Evolutionary conservation across 805 yeast species (phyloP), one percentile per base, ranked within the genome.

Genomic region (Metschnikowia amazonensis): DNA sequence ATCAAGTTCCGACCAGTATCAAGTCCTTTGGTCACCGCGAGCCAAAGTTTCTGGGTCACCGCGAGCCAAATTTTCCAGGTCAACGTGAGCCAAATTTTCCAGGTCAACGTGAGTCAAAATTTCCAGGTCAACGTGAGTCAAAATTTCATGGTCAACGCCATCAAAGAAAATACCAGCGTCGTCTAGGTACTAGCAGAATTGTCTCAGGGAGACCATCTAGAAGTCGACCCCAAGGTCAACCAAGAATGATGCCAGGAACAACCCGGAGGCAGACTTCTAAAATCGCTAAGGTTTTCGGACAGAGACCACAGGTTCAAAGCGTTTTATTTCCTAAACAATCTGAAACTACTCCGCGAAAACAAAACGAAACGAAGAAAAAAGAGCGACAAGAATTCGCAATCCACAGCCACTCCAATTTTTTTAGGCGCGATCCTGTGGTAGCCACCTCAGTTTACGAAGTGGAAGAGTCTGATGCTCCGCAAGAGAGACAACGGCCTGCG

Each of bases 401-500:
- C 8, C 33, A 27, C 5, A 25, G 33, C 25, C 32, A n/a, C 16
- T 30, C 42, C n/a, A 21, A 41, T n/a, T 14, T 33, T 14, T 48
- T 32, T 43, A 43, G 43, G 17, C 42, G 70, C 35, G 49, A 51
- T 20, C 72, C 74, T 1, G 37, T 49, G 14, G 46, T 51, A 28
- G 49, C 58, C 30, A 70, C 74, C 2, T 60, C 65, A 2, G 63
- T 50, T 0, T 52, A 64, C 40, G 76, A 70, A 48, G 69, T 62
- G 0, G 75, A 69, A 38, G 67, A 27, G 25, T 20, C 33, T 4
- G n/a, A 18, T 8, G 17, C n/a, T 23, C 28, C 27, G 16, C 27
- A 23, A n/a, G 20, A 23, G 9, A 23, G 11, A n/a, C 18, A 11
- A 51, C 57, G 2, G 23, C 35, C 27, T 16, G 11, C 21, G 13